A percentile compares a stretch with the other conserved stretches of the same genome.
phyloP scores from a whole-genome alignment of 202 grass and related monocot genomes.

The Saccharum hybrid region DNA sequence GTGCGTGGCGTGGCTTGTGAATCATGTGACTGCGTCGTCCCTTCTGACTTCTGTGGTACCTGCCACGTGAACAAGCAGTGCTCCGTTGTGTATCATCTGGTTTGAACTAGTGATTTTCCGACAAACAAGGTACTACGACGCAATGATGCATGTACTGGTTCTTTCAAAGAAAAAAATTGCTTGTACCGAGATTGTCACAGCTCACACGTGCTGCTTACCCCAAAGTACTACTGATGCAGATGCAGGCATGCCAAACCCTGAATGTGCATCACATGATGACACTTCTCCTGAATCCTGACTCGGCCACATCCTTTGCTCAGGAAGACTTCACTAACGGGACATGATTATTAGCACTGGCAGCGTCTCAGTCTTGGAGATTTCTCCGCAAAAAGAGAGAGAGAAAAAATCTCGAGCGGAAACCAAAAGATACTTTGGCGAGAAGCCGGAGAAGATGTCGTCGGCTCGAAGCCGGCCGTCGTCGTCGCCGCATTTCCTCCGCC shows the following conservation, averaged over 20 bases:
- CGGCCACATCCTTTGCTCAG: no score
- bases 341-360: neutral
- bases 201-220: neutral
- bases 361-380: neutral
- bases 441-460: neutral
- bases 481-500: slow-evolving; percentile 32
- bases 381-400: neutral
- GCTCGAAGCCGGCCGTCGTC: slow-evolving; percentile 17
- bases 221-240: neutral
- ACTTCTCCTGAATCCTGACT: neutral
- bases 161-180: no score
- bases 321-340: neutral
- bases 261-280: neutral
- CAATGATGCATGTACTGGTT: slow-evolving; percentile 1
- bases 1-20: neutral
- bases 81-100: neutral
- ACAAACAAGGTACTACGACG: neutral
- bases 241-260: neutral
- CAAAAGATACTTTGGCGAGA: neutral
- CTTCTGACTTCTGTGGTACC: neutral
- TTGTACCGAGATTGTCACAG: neutral
- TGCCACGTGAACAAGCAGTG: neutral
- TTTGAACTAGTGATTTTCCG: neutral
- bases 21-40: slow-evolving; percentile 19
- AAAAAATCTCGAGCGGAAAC: neutral